Base-by-base conservation (phyloP, 352 stramenopile genomes). In the Thraustochytrium sp. region DNA sequence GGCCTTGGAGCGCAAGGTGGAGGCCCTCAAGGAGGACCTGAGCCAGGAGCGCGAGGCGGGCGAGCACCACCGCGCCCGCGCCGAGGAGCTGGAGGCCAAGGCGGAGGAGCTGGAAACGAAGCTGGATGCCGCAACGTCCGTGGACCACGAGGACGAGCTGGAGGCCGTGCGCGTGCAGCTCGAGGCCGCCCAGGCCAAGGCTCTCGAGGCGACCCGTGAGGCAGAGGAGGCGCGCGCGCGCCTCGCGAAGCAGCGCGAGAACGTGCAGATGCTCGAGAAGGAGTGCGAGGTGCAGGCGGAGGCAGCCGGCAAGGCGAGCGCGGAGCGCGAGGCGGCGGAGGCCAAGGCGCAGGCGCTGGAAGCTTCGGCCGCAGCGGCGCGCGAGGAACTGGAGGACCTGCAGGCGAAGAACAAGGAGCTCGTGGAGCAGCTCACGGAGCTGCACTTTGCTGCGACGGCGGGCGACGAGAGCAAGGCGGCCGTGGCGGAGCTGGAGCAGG, bases 221-320 rank as follows among this genome's bases (percentile, higher is more conserved):
- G 40, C 63, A 1, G 68, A 80, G 21, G 68, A 80, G 49, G 34
- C 40, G 23, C 37, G 62, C 62, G 44, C 51, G 38, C 37, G 40
- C 18, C 62, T 75, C 21, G 62, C 42, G 9, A 72, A 72, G 40
- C 59, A 72, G 59, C 59, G 59, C 26, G 59, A 72, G 8, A 72
- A 72, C 36, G 40, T 72, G 9, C 42, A 72, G 36, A 72, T 72
- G 59, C 29, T 72, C 16, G 26, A 72, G 26, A 31, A 72, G 1
- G 59, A 72, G 59, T 72, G 59, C 40, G 11, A 49, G 36, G 34
- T 72, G 13, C 59, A 72, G 59, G 40, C 36, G 11, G 26, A 72
- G 59, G 11, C 11, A 9, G 59, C 59, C 26, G 26, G n/a, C n/a
- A n/a, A n/a, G n/a, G n/a, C n/a, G n/a, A n/a, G n/a, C n/a, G n/a